These are phyloP conservation scores for Penicillium fuscoglaucum DNA, from an alignment of 2,329 filamentous ascomycete genomes.

Conservation along the genomic window DNA sequence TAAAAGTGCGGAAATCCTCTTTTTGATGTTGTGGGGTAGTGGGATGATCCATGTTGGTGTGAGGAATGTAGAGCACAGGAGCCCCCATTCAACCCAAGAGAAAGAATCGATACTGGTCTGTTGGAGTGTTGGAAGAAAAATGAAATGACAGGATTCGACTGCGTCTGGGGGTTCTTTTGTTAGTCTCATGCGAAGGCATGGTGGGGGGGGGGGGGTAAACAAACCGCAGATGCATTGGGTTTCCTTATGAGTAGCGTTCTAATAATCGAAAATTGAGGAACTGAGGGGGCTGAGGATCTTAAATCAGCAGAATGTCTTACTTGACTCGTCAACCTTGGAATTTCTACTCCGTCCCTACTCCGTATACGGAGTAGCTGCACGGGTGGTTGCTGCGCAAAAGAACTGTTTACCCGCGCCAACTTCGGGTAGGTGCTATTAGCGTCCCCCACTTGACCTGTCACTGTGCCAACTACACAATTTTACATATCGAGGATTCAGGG, in stretches of 20 bases:
- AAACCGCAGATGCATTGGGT: neutral
- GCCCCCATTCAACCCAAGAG: neutral
- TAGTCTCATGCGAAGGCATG: neutral
- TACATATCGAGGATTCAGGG: neutral
- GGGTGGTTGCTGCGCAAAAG: neutral
- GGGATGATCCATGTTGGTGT: neutral
- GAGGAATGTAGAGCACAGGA: neutral
- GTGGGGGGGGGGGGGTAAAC: neutral
- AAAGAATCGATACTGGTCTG: too few species aligned
- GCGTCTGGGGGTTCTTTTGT: neutral
- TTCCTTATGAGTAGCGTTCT: neutral
- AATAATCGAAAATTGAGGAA: neutral
- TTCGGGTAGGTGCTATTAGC: slow-evolving; percentile 1
- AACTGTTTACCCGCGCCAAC: neutral
- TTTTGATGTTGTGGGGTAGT: slow-evolving; percentile 28
- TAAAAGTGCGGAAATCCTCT: slow-evolving; percentile 27
- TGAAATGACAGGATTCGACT: neutral
- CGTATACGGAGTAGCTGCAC: neutral
- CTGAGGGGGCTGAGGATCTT: neutral
- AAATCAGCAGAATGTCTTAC: neutral
- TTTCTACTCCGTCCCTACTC: neutral
- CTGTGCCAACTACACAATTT: neutral
- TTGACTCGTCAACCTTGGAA: neutral
- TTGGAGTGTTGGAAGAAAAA: too few species aligned
- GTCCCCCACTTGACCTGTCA: neutral